Evolutionary conservation across 495 filamentous ascomycete genomes (phyloP).

Genomic region (Xylaria curta): DNA sequence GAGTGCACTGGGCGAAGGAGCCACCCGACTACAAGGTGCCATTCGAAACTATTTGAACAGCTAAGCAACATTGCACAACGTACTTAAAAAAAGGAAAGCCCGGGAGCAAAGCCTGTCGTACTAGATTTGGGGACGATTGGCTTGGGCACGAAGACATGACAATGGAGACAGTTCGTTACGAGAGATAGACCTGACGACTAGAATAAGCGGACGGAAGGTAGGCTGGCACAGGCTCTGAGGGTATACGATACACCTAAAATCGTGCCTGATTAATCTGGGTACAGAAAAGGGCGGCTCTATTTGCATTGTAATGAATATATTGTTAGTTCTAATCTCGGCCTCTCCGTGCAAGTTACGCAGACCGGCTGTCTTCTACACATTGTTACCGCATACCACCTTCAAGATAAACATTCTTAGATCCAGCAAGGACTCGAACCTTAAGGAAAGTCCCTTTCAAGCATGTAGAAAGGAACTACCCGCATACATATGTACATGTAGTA

Average conservation of each 20-base stretch:
- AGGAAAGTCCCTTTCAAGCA: background rate
- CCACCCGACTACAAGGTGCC: conserved; percentile 83
- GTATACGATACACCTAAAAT: background rate
- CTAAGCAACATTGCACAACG: conserved; percentile 27
- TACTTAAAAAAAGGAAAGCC: background rate
- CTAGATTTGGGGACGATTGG: conserved; percentile 5
- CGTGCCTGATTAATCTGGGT: background rate
- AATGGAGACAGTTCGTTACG: background rate
- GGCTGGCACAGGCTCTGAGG: background rate
- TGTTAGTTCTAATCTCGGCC: background rate
- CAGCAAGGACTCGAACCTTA: background rate
- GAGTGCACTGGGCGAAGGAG: conserved; percentile 82
- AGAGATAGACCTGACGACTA: conserved; percentile 9
- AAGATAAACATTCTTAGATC: background rate
- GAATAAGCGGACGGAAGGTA: conserved; percentile 5
- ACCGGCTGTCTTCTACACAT: background rate
- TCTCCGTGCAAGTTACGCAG: background rate
- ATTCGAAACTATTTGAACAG: conserved; percentile 78
- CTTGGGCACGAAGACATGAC: conserved; percentile 13
- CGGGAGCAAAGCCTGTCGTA: background rate
- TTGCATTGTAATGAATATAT: conserved; percentile 23
- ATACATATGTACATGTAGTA: background rate
- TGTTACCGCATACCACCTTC: background rate
- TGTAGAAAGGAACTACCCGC: background rate
- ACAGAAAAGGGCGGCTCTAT: background rate